These are phyloP conservation scores for Aaosphaeria pasadenensis DNA, from an alignment of 2,329 filamentous ascomycete species.

Conservation along the genomic window DNA sequence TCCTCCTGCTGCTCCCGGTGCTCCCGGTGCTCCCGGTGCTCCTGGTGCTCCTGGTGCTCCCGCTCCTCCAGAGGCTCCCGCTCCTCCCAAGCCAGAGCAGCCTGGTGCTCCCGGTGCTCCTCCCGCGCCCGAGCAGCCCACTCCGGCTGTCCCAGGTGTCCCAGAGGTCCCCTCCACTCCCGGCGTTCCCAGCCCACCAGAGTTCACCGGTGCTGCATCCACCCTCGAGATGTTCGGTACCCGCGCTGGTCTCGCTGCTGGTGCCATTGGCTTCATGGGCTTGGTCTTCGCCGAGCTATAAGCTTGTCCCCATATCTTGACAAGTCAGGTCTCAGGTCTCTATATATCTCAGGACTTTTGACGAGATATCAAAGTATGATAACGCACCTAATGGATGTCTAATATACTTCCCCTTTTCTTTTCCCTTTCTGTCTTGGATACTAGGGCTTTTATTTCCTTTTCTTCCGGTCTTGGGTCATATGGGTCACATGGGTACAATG, in stretches of 20 bases:
- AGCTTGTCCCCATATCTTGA: background rate
- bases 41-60: background rate
- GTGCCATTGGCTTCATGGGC: constrained; percentile 17
- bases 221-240: constrained; percentile 7
- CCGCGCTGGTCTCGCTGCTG: constrained; percentile 7
- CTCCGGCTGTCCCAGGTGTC: background rate
- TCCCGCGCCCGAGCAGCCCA: background rate
- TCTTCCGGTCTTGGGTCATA: no score
- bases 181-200: background rate
- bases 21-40: background rate
- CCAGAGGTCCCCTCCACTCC: background rate
- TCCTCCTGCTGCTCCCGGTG: constrained; percentile 2
- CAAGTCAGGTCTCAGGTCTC: no score
- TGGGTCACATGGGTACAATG: no score
- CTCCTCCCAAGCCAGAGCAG: background rate
- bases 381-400: no score
- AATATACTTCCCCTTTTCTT: no score
- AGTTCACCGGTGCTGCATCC: constrained; percentile 12
- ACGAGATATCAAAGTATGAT: no score
- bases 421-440: no score
- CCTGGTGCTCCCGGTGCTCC: background rate
- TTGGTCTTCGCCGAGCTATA: constrained; percentile 19
- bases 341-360: no score
- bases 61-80: background rate
- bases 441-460: no score